These are phyloP conservation scores for Pestalotiopsis sp. DNA, from an alignment of 2,329 filamentous ascomycete genomes.

Conservation along the genomic window DNA sequence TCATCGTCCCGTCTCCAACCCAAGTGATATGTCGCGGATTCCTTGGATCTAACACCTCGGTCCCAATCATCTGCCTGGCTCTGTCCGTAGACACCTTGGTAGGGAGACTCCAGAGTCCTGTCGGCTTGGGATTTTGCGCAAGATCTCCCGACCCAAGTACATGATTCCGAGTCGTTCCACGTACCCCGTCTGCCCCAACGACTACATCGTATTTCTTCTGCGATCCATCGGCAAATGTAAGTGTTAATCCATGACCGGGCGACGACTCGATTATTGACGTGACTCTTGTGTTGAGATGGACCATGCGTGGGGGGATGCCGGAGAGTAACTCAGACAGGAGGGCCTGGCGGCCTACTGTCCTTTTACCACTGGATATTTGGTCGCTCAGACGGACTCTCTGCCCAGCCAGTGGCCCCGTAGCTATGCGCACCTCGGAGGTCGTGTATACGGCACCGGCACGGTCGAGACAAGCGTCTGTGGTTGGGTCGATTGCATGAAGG, in stretches of 20 bases:
- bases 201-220: constrained; percentile 32
- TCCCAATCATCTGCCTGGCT: constrained; percentile 28
- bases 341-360: constrained; percentile 28
- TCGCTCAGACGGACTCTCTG: constrained; percentile 19
- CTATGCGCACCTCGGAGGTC: constrained; percentile 20
- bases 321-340: constrained; percentile 28
- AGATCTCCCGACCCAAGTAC: constrained; percentile 26
- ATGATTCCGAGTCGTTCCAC: constrained; percentile 25
- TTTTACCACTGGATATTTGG: constrained; percentile 14
- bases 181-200: constrained; percentile 28
- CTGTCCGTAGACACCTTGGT: constrained; percentile 27
- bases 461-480: constrained; percentile 25
- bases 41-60: constrained; percentile 25
- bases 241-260: constrained; percentile 18
- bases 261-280: constrained; percentile 23
- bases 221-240: constrained; percentile 29
- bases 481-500: constrained; percentile 27
- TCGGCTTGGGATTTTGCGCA: constrained; percentile 20
- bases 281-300: constrained; percentile 28
- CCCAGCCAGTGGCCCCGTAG: constrained; percentile 25
- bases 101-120: constrained; percentile 30
- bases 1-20: constrained; percentile 28
- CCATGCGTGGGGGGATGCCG: constrained; percentile 25
- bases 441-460: constrained; percentile 28
- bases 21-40: constrained; percentile 27